Evolutionary conservation across 2,329 filamentous ascomycete genomes (phyloP).

Genomic region (Westerdykella ornata): DNA sequence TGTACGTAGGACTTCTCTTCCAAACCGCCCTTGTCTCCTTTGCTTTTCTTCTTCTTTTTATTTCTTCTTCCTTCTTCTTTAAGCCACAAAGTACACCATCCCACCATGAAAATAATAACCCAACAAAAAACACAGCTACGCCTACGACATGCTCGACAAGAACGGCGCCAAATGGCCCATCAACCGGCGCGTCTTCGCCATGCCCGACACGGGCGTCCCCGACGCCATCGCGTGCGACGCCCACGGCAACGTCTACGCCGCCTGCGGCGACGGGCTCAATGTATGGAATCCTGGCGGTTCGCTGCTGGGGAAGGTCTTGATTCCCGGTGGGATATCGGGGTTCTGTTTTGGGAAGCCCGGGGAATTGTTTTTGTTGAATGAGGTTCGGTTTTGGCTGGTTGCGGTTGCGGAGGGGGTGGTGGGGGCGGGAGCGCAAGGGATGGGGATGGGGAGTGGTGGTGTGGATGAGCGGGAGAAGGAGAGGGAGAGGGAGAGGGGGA

Average conservation of each 20-base stretch:
- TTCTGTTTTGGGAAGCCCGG: conserved; percentile 46
- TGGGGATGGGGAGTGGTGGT: no score
- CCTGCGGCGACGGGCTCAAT: conserved; percentile 47
- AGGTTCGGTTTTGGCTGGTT: conserved; percentile 26
- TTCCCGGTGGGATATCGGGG: conserved; percentile 40
- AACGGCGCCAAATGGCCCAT: conserved; percentile 10
- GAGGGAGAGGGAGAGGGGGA: neutral
- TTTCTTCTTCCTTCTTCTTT: no score
- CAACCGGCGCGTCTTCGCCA: conserved; percentile 18
- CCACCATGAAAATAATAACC: no score
- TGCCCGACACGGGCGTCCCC: conserved; percentile 15
- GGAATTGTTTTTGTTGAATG: conserved; percentile 45
- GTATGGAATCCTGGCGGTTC: conserved; percentile 44
- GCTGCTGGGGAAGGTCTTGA: conserved; percentile 37
- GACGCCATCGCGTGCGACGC: conserved; percentile 24
- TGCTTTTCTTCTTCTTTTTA: no score
- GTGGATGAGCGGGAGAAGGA: no score
- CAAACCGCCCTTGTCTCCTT: no score
- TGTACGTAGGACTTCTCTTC: neutral
- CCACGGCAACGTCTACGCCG: conserved; percentile 51
- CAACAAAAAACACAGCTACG: no score
- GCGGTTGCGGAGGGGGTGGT: no score
- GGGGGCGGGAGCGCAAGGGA: no score
- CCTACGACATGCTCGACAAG: conserved; percentile 14
- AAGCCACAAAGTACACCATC: no score